These are phyloP conservation scores for Cyberlindnera lachancei DNA, from an alignment of 805 yeast species.

Conservation along the genomic window DNA sequence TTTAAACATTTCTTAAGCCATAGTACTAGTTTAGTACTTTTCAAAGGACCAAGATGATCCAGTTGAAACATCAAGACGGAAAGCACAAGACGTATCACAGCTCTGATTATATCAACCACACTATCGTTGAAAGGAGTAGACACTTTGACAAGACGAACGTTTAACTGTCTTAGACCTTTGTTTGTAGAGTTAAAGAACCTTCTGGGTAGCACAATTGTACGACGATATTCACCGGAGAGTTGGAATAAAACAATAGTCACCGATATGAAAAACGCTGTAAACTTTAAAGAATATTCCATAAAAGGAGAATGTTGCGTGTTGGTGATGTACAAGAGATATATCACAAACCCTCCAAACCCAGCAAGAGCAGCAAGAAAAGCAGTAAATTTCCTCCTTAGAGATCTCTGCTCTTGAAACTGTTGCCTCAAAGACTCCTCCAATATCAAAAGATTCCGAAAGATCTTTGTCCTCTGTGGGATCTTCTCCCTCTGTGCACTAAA, in stretches of 20 bases:
- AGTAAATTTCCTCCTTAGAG: conserved; percentile 43
- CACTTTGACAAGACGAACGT: conserved; percentile 67
- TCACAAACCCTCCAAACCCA: conserved; percentile 31
- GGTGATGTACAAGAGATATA: conserved; percentile 32
- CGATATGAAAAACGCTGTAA: conserved; percentile 50
- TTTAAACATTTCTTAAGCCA: conserved; percentile 10
- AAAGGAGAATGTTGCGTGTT: conserved; percentile 33
- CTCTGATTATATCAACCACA: conserved; percentile 27
- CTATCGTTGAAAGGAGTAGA: conserved; percentile 31
- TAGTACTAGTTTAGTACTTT: not conserved
- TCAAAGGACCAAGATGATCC: conserved; percentile 11
- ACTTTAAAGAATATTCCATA: conserved; percentile 34
- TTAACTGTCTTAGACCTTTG: conserved; percentile 80
- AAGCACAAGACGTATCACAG: conserved; percentile 22
- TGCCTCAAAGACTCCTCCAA: conserved; percentile 79
- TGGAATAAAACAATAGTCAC: conserved; percentile 74
- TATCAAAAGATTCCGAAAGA: conserved; percentile 73
- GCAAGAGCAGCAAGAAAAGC: conserved; percentile 32
- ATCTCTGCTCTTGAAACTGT: conserved; percentile 69
- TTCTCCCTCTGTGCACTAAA: conserved; percentile 16
- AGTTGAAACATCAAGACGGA: conserved; percentile 2
- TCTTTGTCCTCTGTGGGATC: conserved; percentile 53
- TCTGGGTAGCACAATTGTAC: conserved; percentile 78
- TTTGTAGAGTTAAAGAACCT: conserved; percentile 76
- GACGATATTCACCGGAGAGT: conserved; percentile 81